Conservation (phyloP, 164 flowering plant species). For the Euptelea pleiosperma region DNA sequence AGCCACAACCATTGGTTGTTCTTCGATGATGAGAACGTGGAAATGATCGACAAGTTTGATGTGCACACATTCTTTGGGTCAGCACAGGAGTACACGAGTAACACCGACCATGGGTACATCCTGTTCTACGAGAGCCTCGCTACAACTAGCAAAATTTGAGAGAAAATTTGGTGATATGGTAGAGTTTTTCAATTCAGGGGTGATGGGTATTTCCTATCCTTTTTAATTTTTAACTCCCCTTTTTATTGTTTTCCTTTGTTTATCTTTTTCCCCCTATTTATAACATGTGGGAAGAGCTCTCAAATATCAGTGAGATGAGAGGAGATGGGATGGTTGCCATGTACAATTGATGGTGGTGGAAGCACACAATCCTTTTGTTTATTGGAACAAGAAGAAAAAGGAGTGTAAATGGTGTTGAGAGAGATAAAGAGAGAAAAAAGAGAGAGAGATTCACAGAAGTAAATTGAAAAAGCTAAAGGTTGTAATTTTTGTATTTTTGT, state of each 20-base stretch:
- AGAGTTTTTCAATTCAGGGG: not conserved
- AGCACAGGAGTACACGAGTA: slow-evolving; percentile 94
- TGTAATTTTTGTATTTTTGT: too few species aligned
- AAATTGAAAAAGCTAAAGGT: too few species aligned
- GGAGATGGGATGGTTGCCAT: slow-evolving; percentile 34
- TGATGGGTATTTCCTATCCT: slow-evolving; percentile 20
- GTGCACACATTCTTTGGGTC: slow-evolving; percentile 99
- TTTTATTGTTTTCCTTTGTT: too few species aligned
- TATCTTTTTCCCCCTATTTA: slow-evolving; percentile 1
- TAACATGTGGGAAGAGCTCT: slow-evolving; percentile 28
- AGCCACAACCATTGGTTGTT: slow-evolving; percentile 99
- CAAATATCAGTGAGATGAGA: slow-evolving; percentile 19
- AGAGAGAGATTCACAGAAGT: too few species aligned
- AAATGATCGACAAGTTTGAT: slow-evolving; percentile 94
- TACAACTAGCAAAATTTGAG: slow-evolving; percentile 38
- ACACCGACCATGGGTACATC: slow-evolving; percentile 97
- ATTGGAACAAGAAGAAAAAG: slow-evolving; percentile 28
- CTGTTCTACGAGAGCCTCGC: slow-evolving; percentile 83
- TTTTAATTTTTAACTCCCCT: slow-evolving; percentile 3
- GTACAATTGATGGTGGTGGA: slow-evolving; percentile 52
- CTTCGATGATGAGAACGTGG: slow-evolving; percentile 97
- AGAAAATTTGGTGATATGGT: too few species aligned
- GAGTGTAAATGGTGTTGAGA: slow-evolving; percentile 38
- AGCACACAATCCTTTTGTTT: slow-evolving; percentile 30
- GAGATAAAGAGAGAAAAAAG: too few species aligned